These are phyloP conservation scores for Neurospora sp. DNA, from an alignment of 495 filamentous ascomycete genomes.

Conservation along the genomic window DNA sequence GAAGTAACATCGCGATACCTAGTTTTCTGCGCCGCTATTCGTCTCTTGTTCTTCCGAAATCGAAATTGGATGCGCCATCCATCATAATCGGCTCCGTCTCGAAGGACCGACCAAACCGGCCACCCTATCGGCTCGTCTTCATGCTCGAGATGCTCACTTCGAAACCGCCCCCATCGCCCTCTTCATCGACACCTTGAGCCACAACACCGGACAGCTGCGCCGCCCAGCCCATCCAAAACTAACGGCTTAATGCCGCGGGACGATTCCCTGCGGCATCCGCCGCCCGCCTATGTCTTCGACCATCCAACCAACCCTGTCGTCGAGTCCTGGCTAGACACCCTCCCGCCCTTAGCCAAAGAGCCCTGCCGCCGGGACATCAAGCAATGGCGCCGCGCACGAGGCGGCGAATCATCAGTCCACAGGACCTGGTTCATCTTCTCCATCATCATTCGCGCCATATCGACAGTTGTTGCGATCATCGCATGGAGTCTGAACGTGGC, in stretches of 20 bases:
- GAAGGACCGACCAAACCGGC: not conserved
- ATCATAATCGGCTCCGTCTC: not conserved
- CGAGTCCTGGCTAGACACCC: conserved; percentile 18
- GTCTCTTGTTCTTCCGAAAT: not conserved
- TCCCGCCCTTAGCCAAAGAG: conserved; percentile 10
- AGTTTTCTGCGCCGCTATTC: not conserved
- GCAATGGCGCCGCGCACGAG: conserved; percentile 1
- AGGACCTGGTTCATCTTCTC: conserved; percentile 4
- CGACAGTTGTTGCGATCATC: conserved; percentile 6
- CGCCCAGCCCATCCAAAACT: not conserved
- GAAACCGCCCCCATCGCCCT: not conserved
- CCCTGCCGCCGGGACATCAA: conserved; percentile 12
- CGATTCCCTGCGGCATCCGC: not conserved
- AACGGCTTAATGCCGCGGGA: not conserved
- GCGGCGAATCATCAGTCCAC: not conserved
- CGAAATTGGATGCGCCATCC: not conserved
- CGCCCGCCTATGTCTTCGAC: not conserved
- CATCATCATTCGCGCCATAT: conserved; percentile 9
- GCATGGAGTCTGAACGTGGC: conserved; percentile 1
- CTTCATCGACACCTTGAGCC: not conserved
- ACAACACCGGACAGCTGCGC: not conserved
- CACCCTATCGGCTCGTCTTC: not conserved
- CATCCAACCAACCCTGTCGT: conserved; percentile 5
- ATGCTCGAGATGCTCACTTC: not conserved
- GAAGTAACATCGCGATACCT: not conserved